A percentile compares a stretch with the other conserved stretches of the same genome.
These are phyloP conservation scores for Rhododendron henanense DNA, from an alignment of 148 eudicot genomes.

Conservation along the genomic window DNA sequence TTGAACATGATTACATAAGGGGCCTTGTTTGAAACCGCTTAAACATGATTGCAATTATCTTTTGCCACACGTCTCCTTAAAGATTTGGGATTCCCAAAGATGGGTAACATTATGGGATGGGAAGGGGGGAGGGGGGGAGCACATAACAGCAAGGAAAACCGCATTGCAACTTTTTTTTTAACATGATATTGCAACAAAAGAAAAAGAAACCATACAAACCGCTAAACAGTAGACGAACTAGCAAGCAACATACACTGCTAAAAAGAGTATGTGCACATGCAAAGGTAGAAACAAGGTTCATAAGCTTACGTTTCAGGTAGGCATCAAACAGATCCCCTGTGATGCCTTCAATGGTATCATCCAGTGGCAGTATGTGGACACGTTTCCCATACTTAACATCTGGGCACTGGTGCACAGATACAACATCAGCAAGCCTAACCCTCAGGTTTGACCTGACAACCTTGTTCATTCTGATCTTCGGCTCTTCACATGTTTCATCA, in stretches of 20 bases:
- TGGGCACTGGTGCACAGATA: slow-evolving; percentile 23
- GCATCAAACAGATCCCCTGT: slow-evolving; percentile 39
- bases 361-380: slow-evolving; percentile 31
- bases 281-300: background rate
- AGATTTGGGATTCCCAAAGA: background rate
- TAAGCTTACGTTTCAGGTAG: slow-evolving; percentile 31
- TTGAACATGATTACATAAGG: background rate
- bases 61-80: background rate
- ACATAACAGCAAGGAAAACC: background rate
- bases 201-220: background rate
- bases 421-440: slow-evolving; percentile 21
- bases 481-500: slow-evolving; percentile 22
- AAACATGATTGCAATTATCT: background rate
- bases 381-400: slow-evolving; percentile 33
- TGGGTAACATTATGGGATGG: background rate
- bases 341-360: slow-evolving; percentile 37
- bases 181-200: background rate
- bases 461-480: slow-evolving; percentile 27
- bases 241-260: background rate
- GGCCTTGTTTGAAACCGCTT: background rate
- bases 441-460: slow-evolving; percentile 24
- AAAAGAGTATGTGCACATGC: background rate
- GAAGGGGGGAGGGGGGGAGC: too few species aligned
- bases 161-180: background rate
- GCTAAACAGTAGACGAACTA: background rate